Base-by-base conservation (phyloP, 2,329 filamentous ascomycete species). In the Colletotrichum sp. region DNA sequence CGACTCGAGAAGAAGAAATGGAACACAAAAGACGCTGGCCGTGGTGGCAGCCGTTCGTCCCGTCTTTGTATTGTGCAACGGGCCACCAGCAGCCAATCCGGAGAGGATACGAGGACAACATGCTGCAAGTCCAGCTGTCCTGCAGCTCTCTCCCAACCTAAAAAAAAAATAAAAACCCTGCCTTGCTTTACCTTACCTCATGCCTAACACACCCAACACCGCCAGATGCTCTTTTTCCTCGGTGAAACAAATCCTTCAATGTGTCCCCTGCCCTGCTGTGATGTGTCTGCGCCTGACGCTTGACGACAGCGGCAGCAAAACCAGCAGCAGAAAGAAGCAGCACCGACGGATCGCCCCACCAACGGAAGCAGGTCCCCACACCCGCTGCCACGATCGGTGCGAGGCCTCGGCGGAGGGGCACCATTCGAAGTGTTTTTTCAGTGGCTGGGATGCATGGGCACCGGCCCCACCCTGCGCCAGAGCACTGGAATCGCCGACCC, bases 71-170 rank as follows among this genome's bases (percentile, higher is more conserved):
- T 73, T 65, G 32, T 52, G 1, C 21, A 36, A 63, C 24, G 30
- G 21, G 18, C 0, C 63, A n/a, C 16, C 0, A 4, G 14, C 55
- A 28, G 0, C 64, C 38, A 65, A 56, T 55, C 66, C 32, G 30
- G 16, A 56, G 18, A 24, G 13, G 36, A 21, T 38, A 24, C 16
- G 28, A 18, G 16, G 26, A 26, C 43, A 64, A 69, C 73, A 75
- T 75, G 63, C 63, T 73, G 69, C 73, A 73, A 52, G 69, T 67
- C 36, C 73, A 75, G 63, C 48, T 75, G 73, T 75, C 69, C 69
- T 73, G 73, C 73, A 68, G 32, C 66, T 14, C 18, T 52, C 48
- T 34, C 58, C 66, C 43, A 64, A 73, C 5, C 4, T 26, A 26
- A 26, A 26, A 65, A 48, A 56, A 68, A 38, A 13, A 12, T 28